These are phyloP conservation scores for Russula vinacea DNA, from an alignment of 768 basidiomycete genomes.

Conservation along the genomic window DNA sequence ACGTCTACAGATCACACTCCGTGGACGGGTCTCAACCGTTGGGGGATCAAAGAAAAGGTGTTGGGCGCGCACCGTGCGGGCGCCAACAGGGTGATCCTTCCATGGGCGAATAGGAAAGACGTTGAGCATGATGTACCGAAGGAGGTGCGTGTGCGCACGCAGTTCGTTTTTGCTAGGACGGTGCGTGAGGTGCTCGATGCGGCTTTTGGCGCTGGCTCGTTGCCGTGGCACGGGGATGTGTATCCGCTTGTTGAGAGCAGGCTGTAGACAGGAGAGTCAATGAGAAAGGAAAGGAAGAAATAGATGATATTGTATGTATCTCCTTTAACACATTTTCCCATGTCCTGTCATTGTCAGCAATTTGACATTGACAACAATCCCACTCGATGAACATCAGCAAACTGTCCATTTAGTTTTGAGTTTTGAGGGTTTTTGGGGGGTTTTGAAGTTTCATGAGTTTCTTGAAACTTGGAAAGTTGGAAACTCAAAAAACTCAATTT, in stretches of 20 bases:
- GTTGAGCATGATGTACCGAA: conserved; percentile 80
- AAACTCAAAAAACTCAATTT: no score
- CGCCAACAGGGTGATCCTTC: conserved; percentile 79
- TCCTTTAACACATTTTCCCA: no score
- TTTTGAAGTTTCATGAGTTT: no score
- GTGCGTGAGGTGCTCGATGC: conserved; percentile 79
- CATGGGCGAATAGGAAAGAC: conserved; percentile 81
- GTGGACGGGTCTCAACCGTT: conserved; percentile 77
- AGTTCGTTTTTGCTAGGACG: conserved; percentile 77
- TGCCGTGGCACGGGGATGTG: conserved; percentile 59
- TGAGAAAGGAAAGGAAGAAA: background rate
- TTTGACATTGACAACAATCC: no score
- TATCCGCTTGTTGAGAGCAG: conserved; percentile 49
- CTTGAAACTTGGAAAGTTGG: no score
- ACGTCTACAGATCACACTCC: conserved; percentile 62
- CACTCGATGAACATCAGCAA: no score
- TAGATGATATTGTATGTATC: no score
- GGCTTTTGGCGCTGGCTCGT: conserved; percentile 69
- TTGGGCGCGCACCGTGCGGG: conserved; percentile 87
- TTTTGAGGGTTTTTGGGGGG: no score
- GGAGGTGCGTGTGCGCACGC: conserved; percentile 69
- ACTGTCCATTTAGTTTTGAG: no score
- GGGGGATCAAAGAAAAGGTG: conserved; percentile 93
- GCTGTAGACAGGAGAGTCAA: conserved; percentile 36
- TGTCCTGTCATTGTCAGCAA: no score